A percentile compares a stretch with the other conserved stretches of the same genome.
phyloP scores from a whole-genome alignment of 441 rosid species.

The Breynia disticha region DNA sequence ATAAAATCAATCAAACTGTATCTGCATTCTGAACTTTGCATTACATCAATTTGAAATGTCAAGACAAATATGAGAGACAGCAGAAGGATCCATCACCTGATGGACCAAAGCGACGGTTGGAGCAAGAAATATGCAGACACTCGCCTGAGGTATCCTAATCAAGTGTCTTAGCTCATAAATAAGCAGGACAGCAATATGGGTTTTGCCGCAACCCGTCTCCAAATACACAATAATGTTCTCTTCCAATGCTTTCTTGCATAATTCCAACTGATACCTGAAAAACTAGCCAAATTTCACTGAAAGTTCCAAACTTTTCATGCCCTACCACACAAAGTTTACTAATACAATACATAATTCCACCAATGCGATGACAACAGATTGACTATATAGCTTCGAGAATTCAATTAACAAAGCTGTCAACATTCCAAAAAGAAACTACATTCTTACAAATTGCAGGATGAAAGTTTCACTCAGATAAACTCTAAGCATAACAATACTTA shows the following conservation, averaged over 20 bases:
- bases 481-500: no score
- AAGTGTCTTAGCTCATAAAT: slow-evolving; percentile 63
- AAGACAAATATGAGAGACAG: neutral
- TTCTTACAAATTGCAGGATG: no score
- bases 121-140: slow-evolving; percentile 77
- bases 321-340: no score
- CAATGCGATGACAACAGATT: no score
- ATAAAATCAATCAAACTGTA: slow-evolving; percentile 11
- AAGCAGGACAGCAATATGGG: slow-evolving; percentile 90
- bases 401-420: no score
- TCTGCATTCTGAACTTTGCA: neutral
- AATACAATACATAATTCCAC: no score
- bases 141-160: slow-evolving; percentile 60
- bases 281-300: neutral
- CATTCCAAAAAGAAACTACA: no score
- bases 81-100: slow-evolving; percentile 36
- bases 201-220: slow-evolving; percentile 95
- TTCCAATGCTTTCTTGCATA: slow-evolving; percentile 73
- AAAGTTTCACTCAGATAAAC: no score
- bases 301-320: no score
- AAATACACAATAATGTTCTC: slow-evolving; percentile 76
- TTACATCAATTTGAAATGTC: neutral
- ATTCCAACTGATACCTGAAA: slow-evolving; percentile 76
- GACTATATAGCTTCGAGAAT: no score
- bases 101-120: slow-evolving; percentile 86